Conservation (phyloP, 352 stramenopile species). For the Phytophthora palmivora region DNA sequence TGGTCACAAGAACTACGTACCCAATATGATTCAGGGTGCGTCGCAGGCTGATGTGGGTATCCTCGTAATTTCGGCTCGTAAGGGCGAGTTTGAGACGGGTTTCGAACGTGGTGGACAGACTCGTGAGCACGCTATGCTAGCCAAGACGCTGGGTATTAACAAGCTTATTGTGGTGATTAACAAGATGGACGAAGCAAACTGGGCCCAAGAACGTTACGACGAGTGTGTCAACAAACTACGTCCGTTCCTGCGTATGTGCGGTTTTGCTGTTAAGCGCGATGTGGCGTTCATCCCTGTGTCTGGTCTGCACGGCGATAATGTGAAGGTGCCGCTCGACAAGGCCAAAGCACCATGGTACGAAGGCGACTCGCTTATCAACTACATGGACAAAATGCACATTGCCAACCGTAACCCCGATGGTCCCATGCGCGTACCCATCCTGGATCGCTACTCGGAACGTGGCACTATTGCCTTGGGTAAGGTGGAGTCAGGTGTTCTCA, state of each 20-base stretch:
- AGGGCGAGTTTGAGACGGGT: slow-evolving; percentile 99
- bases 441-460: slow-evolving; percentile 98
- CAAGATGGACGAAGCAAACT: slow-evolving; percentile 99
- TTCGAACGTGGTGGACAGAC: slow-evolving; percentile 99
- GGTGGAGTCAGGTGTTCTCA: slow-evolving; percentile 95
- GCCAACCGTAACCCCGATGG: slow-evolving; percentile 89
- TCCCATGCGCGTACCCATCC: slow-evolving; percentile 95
- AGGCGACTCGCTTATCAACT: slow-evolving; percentile 92
- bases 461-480: slow-evolving; percentile 98
- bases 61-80: slow-evolving; percentile 95
- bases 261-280: slow-evolving; percentile 98
- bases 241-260: slow-evolving; percentile 94
- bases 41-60: slow-evolving; percentile 98
- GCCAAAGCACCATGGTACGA: slow-evolving; percentile 94
- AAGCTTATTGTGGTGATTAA: slow-evolving; percentile 99
- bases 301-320: slow-evolving; percentile 95
- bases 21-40: slow-evolving; percentile 98
- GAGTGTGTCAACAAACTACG: slow-evolving; percentile 95
- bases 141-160: slow-evolving; percentile 98
- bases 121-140: slow-evolving; percentile 98
- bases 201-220: slow-evolving; percentile 91
- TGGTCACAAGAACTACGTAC: slow-evolving; percentile 99
- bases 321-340: slow-evolving; percentile 91
- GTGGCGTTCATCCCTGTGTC: slow-evolving; percentile 98
- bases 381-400: slow-evolving; percentile 95